Percentiles rank a stretch among this genome's conserved stretches.
Evolutionary conservation across 2,329 filamentous ascomycete genomes (phyloP).

Genomic region (Colletotrichum tamarilloi): DNA sequence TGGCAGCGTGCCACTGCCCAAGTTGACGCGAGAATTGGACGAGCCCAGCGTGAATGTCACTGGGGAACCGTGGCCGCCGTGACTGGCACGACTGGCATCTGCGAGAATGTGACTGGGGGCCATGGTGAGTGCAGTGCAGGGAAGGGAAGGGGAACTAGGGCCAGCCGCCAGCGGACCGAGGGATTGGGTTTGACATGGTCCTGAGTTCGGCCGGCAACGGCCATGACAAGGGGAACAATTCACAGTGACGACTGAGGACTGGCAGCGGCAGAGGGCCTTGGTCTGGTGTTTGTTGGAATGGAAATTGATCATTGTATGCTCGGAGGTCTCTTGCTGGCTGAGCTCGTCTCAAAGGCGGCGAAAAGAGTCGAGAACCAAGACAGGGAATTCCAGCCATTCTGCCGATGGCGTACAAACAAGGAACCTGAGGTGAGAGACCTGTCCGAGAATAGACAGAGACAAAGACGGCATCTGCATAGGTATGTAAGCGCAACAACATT

Average conservation of each 20-base stretch:
- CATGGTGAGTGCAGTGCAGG: not conserved
- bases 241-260: not conserved
- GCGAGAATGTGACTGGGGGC: not conserved
- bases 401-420: not conserved
- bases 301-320: too few relatives aligned
- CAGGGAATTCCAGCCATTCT: slow-evolving; percentile 8
- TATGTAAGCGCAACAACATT: too few relatives aligned
- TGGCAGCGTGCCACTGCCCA: not conserved
- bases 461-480: not conserved
- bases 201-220: not conserved
- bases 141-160: not conserved
- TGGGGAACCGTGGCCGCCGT: not conserved
- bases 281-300: not conserved
- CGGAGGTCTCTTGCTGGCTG: not conserved
- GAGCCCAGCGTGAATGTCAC: not conserved
- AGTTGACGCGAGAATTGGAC: not conserved
- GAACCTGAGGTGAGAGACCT: not conserved
- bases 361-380: not conserved
- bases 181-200: slow-evolving; percentile 21
- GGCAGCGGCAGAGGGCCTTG: not conserved
- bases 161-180: slow-evolving; percentile 8
- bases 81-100: not conserved
- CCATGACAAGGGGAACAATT: slow-evolving; percentile 26
- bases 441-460: not conserved
- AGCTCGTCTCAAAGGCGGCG: not conserved